These are phyloP conservation scores for Hemileccinum impolitum DNA, from an alignment of 768 basidiomycete genomes.

Conservation along the genomic window DNA sequence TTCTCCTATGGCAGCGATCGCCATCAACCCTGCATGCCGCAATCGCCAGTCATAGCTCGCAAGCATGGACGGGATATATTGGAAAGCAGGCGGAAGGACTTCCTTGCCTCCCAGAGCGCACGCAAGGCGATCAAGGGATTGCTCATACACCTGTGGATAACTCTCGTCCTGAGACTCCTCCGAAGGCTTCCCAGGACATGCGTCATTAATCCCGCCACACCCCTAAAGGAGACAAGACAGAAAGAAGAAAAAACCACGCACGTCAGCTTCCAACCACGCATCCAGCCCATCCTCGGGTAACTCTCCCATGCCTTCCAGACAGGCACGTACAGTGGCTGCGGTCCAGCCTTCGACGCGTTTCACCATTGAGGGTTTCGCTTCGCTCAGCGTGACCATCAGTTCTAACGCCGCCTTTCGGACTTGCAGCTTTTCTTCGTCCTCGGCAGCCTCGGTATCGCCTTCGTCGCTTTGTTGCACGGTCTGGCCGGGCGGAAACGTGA, in stretches of 20 bases:
- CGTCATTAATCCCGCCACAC: neutral
- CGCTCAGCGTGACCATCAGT: conserved; percentile 78
- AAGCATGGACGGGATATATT: conserved; percentile 80
- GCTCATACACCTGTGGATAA: conserved; percentile 77
- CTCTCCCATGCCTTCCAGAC: conserved; percentile 80
- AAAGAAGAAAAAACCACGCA: conserved; percentile 35
- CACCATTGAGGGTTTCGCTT: conserved; percentile 70
- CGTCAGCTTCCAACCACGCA: conserved; percentile 72
- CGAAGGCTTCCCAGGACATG: conserved; percentile 47
- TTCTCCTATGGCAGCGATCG: conserved; percentile 81
- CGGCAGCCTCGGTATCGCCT: conserved; percentile 37
- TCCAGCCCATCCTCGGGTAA: conserved; percentile 58
- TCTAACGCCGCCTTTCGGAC: conserved; percentile 74
- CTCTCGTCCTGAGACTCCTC: conserved; percentile 57
- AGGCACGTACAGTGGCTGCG: conserved; percentile 64
- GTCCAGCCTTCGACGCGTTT: conserved; percentile 69
- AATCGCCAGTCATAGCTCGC: conserved; percentile 80
- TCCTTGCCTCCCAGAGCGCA: conserved; percentile 74
- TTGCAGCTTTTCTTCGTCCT: conserved; percentile 65
- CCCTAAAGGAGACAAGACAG: conserved; percentile 11
- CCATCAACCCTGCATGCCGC: conserved; percentile 83
- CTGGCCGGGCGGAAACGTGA: conserved; percentile 39
- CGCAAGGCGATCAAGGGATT: conserved; percentile 77
- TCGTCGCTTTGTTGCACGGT: conserved; percentile 29
- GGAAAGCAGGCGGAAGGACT: conserved; percentile 77